Conservation (phyloP, 2,329 filamentous ascomycete genomes). For the Cercospora brassicicola region DNA sequence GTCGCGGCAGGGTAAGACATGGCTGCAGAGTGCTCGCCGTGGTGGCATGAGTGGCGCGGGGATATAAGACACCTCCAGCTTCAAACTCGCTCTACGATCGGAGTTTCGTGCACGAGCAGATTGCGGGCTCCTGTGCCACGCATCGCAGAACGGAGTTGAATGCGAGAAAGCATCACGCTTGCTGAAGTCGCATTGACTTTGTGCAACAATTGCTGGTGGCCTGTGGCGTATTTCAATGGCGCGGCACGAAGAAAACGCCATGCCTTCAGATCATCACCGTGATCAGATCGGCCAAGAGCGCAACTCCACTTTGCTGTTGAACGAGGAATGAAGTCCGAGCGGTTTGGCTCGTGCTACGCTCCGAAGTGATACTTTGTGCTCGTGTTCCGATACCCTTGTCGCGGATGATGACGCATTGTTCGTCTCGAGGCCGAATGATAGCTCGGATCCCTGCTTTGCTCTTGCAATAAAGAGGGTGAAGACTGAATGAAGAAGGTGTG, state of each 20-base stretch:
- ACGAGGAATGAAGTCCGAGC: background rate
- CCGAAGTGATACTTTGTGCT: background rate
- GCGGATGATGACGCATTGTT: background rate
- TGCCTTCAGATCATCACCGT: background rate
- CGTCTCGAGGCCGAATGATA: background rate
- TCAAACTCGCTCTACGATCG: background rate
- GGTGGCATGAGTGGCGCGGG: background rate
- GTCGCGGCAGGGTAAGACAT: constrained; percentile 4
- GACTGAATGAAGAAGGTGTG: background rate
- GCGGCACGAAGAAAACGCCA: background rate
- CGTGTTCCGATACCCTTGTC: background rate
- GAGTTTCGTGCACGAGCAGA: background rate
- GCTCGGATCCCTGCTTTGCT: background rate
- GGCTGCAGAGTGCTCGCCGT: background rate
- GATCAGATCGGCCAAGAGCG: background rate
- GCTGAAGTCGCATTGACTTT: background rate
- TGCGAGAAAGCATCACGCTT: background rate
- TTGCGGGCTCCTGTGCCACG: background rate
- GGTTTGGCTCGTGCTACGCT: background rate
- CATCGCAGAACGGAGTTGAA: background rate
- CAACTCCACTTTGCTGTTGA: background rate
- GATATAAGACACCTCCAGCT: background rate
- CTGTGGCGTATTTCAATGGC: background rate
- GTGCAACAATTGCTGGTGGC: background rate
- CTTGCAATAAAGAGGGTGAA: background rate